Base-by-base conservation (phyloP, 192 early-diverging fungal genomes). In the Oehlia diaphana region DNA sequence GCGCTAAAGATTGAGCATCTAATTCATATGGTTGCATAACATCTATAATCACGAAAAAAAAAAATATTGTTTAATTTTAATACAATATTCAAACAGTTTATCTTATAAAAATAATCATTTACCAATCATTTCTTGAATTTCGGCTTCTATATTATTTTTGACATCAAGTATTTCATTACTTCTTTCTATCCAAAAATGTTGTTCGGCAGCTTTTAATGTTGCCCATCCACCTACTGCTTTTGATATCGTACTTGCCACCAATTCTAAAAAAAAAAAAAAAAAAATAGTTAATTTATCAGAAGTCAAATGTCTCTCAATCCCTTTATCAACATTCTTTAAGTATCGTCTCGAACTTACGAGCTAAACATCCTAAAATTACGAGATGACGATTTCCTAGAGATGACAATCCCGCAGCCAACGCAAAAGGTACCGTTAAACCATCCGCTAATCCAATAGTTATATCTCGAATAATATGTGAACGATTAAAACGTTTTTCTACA, bases 11-110 rank as follows among this genome's bases (percentile, higher is more conserved):
- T 21, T 82, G 69, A 14, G 85, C 72, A 63, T 84, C 83, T 4
- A 92, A 65, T 9, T 90, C 91, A 79, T 91, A 92, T 61, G 86
- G 89, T 80, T 87, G 84, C 61, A 92, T 85, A 47, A 90, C 88
- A 61, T 92, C 74, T 76, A 50, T 13, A 13, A 50, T 50, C 1
- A 2, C 31, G 31, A 31, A 31, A 31, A 31, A 26, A n/a, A 2
- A 31, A 31, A 31, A 31, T 31, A 31, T 1, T 2, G 31, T 31
- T 31, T 31, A 31, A 31, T 31, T 31, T 31, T 31, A 1, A 31
- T 31, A 31, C 28, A 31, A 31, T 53, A 2, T 53, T 16, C 14
- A 53, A 16, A 14, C 50, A 53, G 2, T 53, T 53, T 16, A 16
- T 16, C 50, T 9, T 39, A 31, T 53, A 4, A 53, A 37, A 3